phyloP scores from a whole-genome alignment of 371 early-diverging fungal genomes.

The Mucor piriformis region DNA sequence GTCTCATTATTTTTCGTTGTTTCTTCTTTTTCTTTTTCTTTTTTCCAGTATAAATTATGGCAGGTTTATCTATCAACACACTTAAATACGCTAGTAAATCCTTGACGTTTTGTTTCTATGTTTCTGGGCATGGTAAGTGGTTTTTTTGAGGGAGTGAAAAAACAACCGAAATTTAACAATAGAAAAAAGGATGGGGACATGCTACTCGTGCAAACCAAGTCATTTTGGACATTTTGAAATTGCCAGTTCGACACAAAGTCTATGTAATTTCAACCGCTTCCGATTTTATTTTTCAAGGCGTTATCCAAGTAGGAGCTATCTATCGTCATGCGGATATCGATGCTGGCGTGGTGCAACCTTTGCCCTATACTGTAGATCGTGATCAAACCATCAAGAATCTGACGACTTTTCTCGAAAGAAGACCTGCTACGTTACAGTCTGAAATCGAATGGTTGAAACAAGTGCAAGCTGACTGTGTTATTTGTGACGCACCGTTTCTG shows the following conservation, averaged over 20 bases:
- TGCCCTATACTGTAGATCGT: constrained; percentile 73
- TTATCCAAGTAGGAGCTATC: constrained; percentile 56
- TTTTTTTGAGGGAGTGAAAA: background rate
- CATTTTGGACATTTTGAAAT: constrained; percentile 57
- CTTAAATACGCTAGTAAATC: constrained; percentile 21
- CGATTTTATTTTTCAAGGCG: constrained; percentile 67
- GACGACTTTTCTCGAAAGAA: constrained; percentile 46
- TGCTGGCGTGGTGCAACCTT: constrained; percentile 72
- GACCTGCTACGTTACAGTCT: constrained; percentile 46
- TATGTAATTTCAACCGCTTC: constrained; percentile 69
- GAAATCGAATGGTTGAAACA: constrained; percentile 61
- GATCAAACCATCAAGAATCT: constrained; percentile 56
- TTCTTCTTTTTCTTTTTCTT: background rate
- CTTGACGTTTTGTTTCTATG: constrained; percentile 65
- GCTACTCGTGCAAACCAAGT: constrained; percentile 69
- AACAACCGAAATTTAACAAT: background rate
- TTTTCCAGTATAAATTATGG: constrained; percentile 29
- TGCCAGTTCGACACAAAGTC: constrained; percentile 62
- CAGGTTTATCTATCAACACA: constrained; percentile 30
- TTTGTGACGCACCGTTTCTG: constrained; percentile 73
- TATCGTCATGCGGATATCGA: constrained; percentile 67
- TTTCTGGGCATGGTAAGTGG: constrained; percentile 67
- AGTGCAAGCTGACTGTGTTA: constrained; percentile 64
- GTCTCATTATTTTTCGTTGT: background rate
- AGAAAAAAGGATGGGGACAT: constrained; percentile 67